Evolutionary conservation across 345 rosid genomes (phyloP), one percentile per base, ranked within the genome.

Genomic region (Ricinus communis): DNA sequence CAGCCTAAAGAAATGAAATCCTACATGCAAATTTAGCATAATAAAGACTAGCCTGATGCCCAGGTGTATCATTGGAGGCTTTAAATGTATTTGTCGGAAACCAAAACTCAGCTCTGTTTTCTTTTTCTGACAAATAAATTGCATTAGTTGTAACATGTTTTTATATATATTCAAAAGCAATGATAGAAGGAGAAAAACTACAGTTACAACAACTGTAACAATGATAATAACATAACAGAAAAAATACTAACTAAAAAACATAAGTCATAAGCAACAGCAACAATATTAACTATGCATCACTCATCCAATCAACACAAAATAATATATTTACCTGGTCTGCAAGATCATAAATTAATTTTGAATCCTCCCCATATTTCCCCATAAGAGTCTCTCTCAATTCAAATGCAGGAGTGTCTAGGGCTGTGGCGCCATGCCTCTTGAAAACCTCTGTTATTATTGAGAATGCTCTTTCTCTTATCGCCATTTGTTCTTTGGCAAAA

Each of bases 301-400:
- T 60, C 5, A 33, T n/a, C n/a, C n/a, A n/a, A n/a, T n/a, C 22
- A 69, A 30, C 15, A 69, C 50, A 21, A n/a, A 52, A 49, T 8
- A 41, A 51, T 72, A n/a, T 41, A 69, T 62, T 73, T 77, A 95
- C 99, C 97, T 95, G 97, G 73, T 92, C 99, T 57, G 94, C 99
- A 62, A 95, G 91, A 85, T 95, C 96, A 59, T 87, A 90, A 64
- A 95, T 82, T 87, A 95, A 80, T 79, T 92, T 95, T 8, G 99
- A 89, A 72, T 95, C 99, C 82, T 95, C 99, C 65, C 98, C 97
- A 16, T 90, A 92, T 74, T 95, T 92, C 31, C 97, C 99, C 83
- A 80, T 89, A 43, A 92, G 84, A 36, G 99, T 95, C 87, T 95
- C 98, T 81, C 91, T 84, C 88, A 95, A 65, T 76, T 95, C 99